Percentiles rank a stretch among this genome's conserved stretches.
These are phyloP conservation scores for Avicennia marina DNA, from an alignment of 257 asterid species.

Conservation along the genomic window DNA sequence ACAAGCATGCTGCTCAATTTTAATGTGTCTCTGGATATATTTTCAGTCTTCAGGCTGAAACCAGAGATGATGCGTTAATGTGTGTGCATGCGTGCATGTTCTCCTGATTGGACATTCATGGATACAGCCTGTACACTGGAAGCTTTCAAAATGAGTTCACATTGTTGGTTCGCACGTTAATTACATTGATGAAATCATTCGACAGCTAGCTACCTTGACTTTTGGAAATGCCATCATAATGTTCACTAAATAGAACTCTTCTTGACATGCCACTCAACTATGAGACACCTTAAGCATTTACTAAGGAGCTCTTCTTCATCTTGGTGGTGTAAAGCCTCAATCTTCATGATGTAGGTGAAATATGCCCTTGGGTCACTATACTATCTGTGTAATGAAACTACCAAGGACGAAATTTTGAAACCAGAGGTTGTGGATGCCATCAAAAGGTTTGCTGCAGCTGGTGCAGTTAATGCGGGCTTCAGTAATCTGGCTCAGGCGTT, in stretches of 20 bases:
- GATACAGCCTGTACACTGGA: too few relatives aligned
- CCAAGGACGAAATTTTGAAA: constrained; percentile 60
- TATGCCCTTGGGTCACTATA: constrained; percentile 71
- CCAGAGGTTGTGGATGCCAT: constrained; percentile 73
- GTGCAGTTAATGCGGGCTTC: constrained; percentile 50
- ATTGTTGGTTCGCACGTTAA: too few relatives aligned
- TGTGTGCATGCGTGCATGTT: too few relatives aligned
- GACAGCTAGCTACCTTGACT: too few relatives aligned
- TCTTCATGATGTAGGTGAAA: constrained; percentile 50
- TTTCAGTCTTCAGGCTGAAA: background rate
- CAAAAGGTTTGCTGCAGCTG: constrained; percentile 63
- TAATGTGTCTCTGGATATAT: background rate
- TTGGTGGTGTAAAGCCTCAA: background rate
- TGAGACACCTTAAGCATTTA: background rate
- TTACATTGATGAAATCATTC: too few relatives aligned
- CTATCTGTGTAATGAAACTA: constrained; percentile 62
- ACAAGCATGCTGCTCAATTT: background rate
- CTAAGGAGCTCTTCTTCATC: too few relatives aligned
- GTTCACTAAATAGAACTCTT: background rate
- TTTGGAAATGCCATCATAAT: too few relatives aligned
- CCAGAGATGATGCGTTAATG: too few relatives aligned
- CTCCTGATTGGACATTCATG: background rate
- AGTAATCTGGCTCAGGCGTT: constrained; percentile 81
- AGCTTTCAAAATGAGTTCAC: too few relatives aligned
- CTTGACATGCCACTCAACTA: background rate